Conservation (phyloP, 2,329 filamentous ascomycete genomes). For the Aspergillus luchuensis region DNA sequence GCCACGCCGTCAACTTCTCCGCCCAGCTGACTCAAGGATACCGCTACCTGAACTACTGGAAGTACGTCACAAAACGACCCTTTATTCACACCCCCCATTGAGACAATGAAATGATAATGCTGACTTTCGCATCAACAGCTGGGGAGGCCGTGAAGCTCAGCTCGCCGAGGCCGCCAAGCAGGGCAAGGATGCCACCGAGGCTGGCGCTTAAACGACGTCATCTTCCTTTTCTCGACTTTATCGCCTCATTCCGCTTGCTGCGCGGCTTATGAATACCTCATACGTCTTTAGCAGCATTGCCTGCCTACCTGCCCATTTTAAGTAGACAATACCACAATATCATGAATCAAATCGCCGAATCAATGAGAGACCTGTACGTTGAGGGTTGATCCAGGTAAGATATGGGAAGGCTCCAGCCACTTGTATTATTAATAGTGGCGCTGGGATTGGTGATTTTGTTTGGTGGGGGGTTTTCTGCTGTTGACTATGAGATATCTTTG, state of each 20-base stretch:
- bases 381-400: neutral
- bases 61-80: constrained; percentile 42
- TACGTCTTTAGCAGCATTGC: constrained; percentile 14
- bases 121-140: constrained; percentile 29
- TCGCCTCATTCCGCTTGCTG: neutral
- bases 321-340: neutral
- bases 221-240: neutral
- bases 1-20: constrained; percentile 66
- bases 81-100: too few relatives aligned
- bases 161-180: constrained; percentile 38
- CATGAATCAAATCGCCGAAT: neutral
- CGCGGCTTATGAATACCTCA: neutral
- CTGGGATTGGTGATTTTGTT: neutral
- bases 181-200: constrained; percentile 33
- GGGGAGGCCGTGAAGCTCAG: constrained; percentile 45
- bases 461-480: neutral
- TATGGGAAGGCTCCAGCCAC: neutral
- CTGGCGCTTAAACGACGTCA: constrained; percentile 27
- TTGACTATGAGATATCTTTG: neutral
- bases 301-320: constrained; percentile 10
- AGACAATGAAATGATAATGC: constrained; percentile 11
- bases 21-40: constrained; percentile 64
- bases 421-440: neutral
- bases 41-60: constrained; percentile 63
- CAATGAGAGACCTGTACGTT: neutral